These are phyloP conservation scores for Trichoderma citrinoviride DNA, from an alignment of 2,329 filamentous ascomycete genomes.

Conservation along the genomic window DNA sequence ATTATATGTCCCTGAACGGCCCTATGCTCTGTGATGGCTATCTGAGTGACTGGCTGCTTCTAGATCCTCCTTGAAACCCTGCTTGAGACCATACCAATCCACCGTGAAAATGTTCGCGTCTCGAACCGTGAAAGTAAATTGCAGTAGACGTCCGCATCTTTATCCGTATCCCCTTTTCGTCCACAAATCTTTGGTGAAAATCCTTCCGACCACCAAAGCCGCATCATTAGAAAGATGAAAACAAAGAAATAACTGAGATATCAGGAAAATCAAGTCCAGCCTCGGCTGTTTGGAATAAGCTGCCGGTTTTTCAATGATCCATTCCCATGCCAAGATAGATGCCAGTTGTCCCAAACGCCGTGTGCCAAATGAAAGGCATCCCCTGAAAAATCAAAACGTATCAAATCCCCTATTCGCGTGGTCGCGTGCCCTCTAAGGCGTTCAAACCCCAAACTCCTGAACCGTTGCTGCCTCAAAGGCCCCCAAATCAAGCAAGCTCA, in stretches of 20 bases:
- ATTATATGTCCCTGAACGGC: neutral
- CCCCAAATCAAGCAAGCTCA: slow-evolving; percentile 18
- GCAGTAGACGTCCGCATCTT: neutral
- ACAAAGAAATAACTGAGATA: neutral
- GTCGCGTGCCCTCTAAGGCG: neutral
- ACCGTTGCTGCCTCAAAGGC: neutral
- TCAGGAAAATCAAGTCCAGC: neutral
- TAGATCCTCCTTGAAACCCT: neutral
- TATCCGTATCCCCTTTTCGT: neutral
- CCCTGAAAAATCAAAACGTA: neutral
- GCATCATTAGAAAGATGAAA: neutral
- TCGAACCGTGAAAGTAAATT: no score
- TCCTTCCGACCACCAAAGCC: neutral
- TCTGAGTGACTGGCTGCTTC: no score
- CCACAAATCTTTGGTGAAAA: neutral
- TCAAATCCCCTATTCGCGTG: neutral
- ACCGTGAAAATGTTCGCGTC: no score
- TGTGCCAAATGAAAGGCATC: neutral
- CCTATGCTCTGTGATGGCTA: neutral
- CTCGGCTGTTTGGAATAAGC: no score
- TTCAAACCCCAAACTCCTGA: neutral
- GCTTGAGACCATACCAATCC: neutral
- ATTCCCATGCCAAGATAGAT: neutral
- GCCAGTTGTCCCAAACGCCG: neutral
- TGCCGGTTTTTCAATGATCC: neutral